Conservation (phyloP, 352 stramenopile species). For the Phytophthora multivora region DNA sequence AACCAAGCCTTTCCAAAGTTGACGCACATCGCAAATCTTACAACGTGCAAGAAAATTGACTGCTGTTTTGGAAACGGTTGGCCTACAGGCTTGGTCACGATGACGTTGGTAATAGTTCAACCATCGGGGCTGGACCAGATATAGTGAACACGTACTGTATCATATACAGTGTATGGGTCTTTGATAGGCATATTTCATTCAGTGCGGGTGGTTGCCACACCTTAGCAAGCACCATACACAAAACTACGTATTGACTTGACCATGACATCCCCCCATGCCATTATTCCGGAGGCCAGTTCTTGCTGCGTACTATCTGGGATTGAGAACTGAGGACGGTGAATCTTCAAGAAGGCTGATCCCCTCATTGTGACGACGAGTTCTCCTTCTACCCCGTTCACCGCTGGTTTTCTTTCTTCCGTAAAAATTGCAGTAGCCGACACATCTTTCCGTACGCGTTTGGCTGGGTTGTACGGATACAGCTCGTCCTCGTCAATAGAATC, state of each 20-base stretch:
- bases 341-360: conserved; percentile 29
- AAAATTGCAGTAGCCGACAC: conserved; percentile 32
- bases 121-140: no score
- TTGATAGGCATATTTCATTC: no score
- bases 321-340: conserved; percentile 21
- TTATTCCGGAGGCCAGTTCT: conserved; percentile 15
- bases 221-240: conserved; percentile 15
- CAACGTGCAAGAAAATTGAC: no score
- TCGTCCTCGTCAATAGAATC: conserved; percentile 51
- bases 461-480: conserved; percentile 42
- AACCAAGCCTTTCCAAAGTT: no score
- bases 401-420: background rate
- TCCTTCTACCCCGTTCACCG: background rate
- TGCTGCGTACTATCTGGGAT: conserved; percentile 4
- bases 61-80: no score
- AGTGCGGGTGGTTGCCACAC: no score
- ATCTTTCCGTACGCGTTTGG: conserved; percentile 38
- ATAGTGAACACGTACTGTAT: no score
- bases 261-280: conserved; percentile 28
- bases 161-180: no score
- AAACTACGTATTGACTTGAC: conserved; percentile 23
- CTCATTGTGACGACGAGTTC: conserved; percentile 35
- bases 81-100: background rate
- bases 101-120: background rate
- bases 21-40: no score